phyloP scores from a whole-genome alignment of 78 protist genomes.

The Dictyostelium brefeldianum region DNA sequence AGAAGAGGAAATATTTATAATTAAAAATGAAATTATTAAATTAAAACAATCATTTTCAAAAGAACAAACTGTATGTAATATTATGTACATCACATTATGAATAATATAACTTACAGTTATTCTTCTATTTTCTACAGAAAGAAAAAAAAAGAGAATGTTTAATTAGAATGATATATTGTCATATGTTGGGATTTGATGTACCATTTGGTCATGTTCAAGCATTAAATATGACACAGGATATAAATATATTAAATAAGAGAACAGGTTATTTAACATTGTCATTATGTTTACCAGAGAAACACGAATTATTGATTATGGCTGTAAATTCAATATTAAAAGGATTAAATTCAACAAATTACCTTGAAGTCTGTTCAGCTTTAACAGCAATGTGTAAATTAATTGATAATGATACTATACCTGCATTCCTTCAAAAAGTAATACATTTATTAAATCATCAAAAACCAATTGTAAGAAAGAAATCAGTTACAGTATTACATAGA shows the following conservation, averaged over 20 bases:
- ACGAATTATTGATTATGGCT: slow-evolving; percentile 78
- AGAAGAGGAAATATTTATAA: slow-evolving; percentile 67
- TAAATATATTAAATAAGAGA: slow-evolving; percentile 54
- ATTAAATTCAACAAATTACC: slow-evolving; percentile 25
- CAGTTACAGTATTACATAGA: slow-evolving; percentile 62
- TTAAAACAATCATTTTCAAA: slow-evolving; percentile 44
- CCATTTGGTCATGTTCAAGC: slow-evolving; percentile 84
- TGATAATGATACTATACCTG: slow-evolving; percentile 64
- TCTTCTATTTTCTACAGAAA: neutral
- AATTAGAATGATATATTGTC: slow-evolving; percentile 84
- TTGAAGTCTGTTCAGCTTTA: slow-evolving; percentile 67
- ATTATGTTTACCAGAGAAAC: slow-evolving; percentile 76
- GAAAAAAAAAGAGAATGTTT: slow-evolving; percentile 72
- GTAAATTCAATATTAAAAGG: slow-evolving; percentile 74
- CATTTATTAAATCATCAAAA: slow-evolving; percentile 23
- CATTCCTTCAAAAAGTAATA: slow-evolving; percentile 24
- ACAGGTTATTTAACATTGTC: slow-evolving; percentile 79
- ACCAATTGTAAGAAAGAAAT: slow-evolving; percentile 76
- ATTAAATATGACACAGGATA: slow-evolving; percentile 78
- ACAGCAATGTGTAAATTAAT: slow-evolving; percentile 67
- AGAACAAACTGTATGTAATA: slow-evolving; percentile 42
- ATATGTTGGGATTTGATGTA: slow-evolving; percentile 81
- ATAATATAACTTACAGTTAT: neutral
- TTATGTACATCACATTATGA: neutral
- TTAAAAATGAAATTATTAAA: slow-evolving; percentile 37